A percentile compares a stretch with the other conserved stretches of the same genome.
phyloP scores from a whole-genome alignment of 495 filamentous ascomycete genomes.

The Aspergillus bertholletiae region DNA sequence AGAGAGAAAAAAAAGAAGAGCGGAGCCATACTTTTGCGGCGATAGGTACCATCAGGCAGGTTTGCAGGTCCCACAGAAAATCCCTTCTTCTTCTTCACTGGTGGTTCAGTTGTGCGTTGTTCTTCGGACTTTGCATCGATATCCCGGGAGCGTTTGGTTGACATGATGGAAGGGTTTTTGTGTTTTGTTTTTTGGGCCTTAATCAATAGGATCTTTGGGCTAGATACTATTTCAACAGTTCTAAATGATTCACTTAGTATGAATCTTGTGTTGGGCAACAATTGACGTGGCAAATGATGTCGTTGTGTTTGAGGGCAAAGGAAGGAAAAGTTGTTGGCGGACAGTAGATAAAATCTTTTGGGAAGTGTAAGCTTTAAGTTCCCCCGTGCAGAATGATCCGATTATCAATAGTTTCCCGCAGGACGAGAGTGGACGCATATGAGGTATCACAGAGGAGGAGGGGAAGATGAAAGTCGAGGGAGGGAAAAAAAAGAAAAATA shows the following conservation, averaged over 20 bases:
- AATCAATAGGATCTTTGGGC: not conserved
- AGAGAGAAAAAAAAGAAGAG: not conserved
- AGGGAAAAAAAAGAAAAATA: not conserved
- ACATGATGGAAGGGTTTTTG: conserved; percentile 46
- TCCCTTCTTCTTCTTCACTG: conserved; percentile 57
- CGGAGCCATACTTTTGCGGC: conserved; percentile 72
- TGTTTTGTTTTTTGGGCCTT: not conserved
- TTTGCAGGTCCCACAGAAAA: conserved; percentile 88
- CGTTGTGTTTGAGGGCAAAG: not conserved
- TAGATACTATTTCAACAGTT: not conserved
- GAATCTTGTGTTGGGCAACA: conserved; percentile 8
- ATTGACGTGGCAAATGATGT: conserved; percentile 5
- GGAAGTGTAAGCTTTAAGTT: not conserved
- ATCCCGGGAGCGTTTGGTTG: conserved; percentile 58
- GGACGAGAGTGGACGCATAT: not conserved
- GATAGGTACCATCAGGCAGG: conserved; percentile 87
- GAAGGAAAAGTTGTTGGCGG: not conserved
- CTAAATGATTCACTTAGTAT: not conserved
- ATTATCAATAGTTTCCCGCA: not conserved
- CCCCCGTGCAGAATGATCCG: not conserved
- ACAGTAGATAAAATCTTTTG: not conserved
- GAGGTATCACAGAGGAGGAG: not conserved
- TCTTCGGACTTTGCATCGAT: conserved; percentile 34
- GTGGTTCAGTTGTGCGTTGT: conserved; percentile 37
- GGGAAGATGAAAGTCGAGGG: not conserved